Evolutionary conservation across 108 stramenopile genomes (phyloP), one percentile per base, ranked within the genome.

Genomic region (Phaeodactylum tricornutum): DNA sequence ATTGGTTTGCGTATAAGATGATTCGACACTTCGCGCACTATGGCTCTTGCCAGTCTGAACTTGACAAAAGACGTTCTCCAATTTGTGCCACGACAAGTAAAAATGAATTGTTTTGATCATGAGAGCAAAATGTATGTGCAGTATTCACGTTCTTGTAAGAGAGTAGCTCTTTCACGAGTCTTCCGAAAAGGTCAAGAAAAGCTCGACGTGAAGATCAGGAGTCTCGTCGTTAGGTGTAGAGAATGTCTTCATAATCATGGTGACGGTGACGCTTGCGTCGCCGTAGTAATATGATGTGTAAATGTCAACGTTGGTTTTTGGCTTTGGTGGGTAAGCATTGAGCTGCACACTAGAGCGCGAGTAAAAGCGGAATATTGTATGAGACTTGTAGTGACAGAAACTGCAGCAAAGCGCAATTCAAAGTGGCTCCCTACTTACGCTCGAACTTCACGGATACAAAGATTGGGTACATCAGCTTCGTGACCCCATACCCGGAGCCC

Each of bases 241-340:
- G n/a, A n/a, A n/a, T n/a, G 41, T 43, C 16, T 43, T 15, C n/a
- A 43, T 43, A 16, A n/a, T 43, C 11, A 43, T 8, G 11, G 41
- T 43, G 16, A 43, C 7, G 8, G 41, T 43, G 7, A 43, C 41
- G 8, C 41, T 16, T 7, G 12, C 7, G 8, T 43, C 12, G 16
- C 41, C 41, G 16, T 43, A 17, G 7, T 7, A 11, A 11, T 8
- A 8, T 7, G 41, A 43, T 7, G 41, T n/a, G 16, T n/a, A 43
- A 15, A 43, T 11, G 16, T 43, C 41, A 43, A 43, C 8, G 11
- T 11, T 17, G 16, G 16, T 43, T 11, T 16, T 11, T 7, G 16
- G 16, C 16, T 43, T 43, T 7, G 41, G 8, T 7, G 41, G 41
- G 16, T 43, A 43, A 7, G 41, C 11, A 17, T 43, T 43, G 15